Percentiles rank a stretch among this genome's conserved stretches.
phyloP scores from a whole-genome alignment of 768 basidiomycete genomes.

The Termitomyces sp. region DNA sequence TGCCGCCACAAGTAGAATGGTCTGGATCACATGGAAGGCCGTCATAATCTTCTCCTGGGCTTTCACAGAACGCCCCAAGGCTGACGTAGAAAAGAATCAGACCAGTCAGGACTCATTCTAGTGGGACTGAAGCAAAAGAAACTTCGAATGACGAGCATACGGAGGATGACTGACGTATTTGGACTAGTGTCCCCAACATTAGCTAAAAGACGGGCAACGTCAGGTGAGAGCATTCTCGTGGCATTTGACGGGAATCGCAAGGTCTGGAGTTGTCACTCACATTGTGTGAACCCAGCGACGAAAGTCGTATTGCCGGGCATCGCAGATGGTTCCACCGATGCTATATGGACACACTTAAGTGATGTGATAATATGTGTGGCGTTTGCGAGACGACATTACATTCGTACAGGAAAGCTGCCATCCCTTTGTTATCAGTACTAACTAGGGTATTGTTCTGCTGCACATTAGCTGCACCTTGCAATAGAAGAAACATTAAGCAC shows the following conservation, averaged over 20 bases:
- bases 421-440: slow-evolving; percentile 81
- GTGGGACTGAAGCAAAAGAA: background rate
- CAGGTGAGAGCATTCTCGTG: slow-evolving; percentile 6
- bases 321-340: slow-evolving; percentile 59
- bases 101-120: background rate
- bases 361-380: background rate
- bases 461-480: slow-evolving; percentile 2
- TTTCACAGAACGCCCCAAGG: slow-evolving; percentile 75
- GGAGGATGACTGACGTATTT: slow-evolving; percentile 57
- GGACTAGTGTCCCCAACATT: slow-evolving; percentile 80
- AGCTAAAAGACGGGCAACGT: slow-evolving; percentile 35
- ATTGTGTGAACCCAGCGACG: slow-evolving; percentile 74
- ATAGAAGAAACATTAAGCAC: slow-evolving; percentile 2
- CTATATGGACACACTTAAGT: slow-evolving; percentile 33
- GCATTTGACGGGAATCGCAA: background rate
- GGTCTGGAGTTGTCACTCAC: slow-evolving; percentile 33
- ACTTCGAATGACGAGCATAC: slow-evolving; percentile 2
- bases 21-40: slow-evolving; percentile 67
- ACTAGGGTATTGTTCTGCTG: slow-evolving; percentile 78
- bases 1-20: slow-evolving; percentile 74
- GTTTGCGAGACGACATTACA: slow-evolving; percentile 29
- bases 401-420: slow-evolving; percentile 81
- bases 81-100: slow-evolving; percentile 25
- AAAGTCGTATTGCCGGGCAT: slow-evolving; percentile 72
- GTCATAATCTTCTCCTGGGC: slow-evolving; percentile 65